Conservation (phyloP, 2,329 filamentous ascomycete species). For the Fusarium pininemorale region DNA sequence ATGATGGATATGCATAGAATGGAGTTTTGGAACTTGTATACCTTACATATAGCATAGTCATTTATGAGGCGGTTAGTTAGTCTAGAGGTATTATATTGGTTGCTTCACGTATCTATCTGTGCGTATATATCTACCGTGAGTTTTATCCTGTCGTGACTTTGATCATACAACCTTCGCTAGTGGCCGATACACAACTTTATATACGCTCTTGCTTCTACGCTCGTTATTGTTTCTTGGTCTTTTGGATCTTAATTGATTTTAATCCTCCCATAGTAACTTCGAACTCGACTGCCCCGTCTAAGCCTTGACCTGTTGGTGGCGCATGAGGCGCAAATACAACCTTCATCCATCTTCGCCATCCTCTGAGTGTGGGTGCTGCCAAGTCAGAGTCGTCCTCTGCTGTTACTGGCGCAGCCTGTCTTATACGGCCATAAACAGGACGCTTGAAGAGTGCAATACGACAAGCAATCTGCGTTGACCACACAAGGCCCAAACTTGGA, state of each 20-base stretch:
- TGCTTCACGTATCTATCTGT: background rate
- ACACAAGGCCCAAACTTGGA: slow-evolving; percentile 86
- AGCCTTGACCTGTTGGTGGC: slow-evolving; percentile 58
- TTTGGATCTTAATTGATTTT: slow-evolving; percentile 44
- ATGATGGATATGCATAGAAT: slow-evolving; percentile 16
- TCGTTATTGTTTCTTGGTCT: background rate
- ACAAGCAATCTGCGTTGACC: slow-evolving; percentile 87
- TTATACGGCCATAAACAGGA: slow-evolving; percentile 60
- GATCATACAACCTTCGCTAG: background rate
- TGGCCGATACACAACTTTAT: background rate
- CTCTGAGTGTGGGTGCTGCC: slow-evolving; percentile 58
- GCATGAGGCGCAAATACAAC: slow-evolving; percentile 89
- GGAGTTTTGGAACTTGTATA: slow-evolving; percentile 34
- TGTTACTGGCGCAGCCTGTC: slow-evolving; percentile 47
- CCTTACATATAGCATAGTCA: slow-evolving; percentile 26
- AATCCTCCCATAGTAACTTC: slow-evolving; percentile 77
- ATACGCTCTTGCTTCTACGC: background rate
- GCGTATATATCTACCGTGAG: background rate
- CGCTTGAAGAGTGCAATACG: slow-evolving; percentile 83
- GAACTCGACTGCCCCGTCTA: slow-evolving; percentile 71
- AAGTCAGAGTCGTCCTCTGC: slow-evolving; percentile 53
- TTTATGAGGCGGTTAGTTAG: slow-evolving; percentile 11
- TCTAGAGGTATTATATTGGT: slow-evolving; percentile 18
- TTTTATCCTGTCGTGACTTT: background rate
- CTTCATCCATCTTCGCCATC: slow-evolving; percentile 82